phyloP scores from a whole-genome alignment of 2,329 filamentous ascomycete genomes.

The Cladosporium oxysporum region DNA sequence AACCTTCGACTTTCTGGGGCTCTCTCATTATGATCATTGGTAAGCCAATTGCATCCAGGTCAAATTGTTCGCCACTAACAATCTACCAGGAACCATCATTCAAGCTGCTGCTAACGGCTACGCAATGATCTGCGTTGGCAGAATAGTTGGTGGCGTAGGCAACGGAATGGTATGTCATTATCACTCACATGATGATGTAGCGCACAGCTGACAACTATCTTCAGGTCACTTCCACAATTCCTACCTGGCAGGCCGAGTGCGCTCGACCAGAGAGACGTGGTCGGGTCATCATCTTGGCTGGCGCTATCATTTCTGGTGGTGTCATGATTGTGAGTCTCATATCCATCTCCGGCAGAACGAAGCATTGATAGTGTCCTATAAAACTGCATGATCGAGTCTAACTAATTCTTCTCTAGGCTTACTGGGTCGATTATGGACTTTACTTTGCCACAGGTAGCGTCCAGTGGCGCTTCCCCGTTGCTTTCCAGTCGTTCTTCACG shows the following conservation, averaged over 20 bases:
- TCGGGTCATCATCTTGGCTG: constrained; percentile 52
- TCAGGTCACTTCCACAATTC: constrained; percentile 37
- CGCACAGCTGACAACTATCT: not conserved
- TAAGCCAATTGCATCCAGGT: not conserved
- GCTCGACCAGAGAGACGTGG: constrained; percentile 51
- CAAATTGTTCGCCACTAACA: constrained; percentile 43
- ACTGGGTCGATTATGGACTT: constrained; percentile 50
- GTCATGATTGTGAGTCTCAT: constrained; percentile 40
- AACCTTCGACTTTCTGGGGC: constrained; percentile 20
- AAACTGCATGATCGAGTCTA: not conserved
- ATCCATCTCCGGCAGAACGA: not conserved
- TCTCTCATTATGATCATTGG: constrained; percentile 49
- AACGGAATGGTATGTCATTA: constrained; percentile 49
- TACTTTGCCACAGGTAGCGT: constrained; percentile 13
- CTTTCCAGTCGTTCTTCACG: constrained; percentile 22
- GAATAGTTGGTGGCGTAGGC: constrained; percentile 53
- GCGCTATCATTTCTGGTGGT: constrained; percentile 52
- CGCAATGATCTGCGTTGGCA: constrained; percentile 48
- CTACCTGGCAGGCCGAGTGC: constrained; percentile 53
- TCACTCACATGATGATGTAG: not conserved
- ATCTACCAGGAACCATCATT: constrained; percentile 38
- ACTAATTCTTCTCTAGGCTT: constrained; percentile 31
- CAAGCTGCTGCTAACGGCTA: constrained; percentile 49
- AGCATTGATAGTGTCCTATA: not conserved
- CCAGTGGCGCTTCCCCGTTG: constrained; percentile 21